Base-by-base conservation (phyloP, 2,329 filamentous ascomycete species). In the Pseudogymnoascus pannorum region DNA sequence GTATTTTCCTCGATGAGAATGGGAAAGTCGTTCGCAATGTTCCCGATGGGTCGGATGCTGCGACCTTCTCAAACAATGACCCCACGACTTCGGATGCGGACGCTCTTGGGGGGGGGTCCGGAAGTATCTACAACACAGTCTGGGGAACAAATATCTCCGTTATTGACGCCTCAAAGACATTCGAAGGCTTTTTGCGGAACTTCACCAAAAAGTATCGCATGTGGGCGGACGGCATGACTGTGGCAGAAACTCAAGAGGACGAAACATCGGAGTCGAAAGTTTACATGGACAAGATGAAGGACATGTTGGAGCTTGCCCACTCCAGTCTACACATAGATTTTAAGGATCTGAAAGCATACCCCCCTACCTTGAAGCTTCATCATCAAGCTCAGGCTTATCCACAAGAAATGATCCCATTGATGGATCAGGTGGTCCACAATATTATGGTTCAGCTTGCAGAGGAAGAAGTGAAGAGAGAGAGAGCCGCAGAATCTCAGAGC, bases 141-240 rank as follows among this genome's bases (percentile, higher is more conserved):
- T 99, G 94, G 94, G 94, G 94, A 73, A 99, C 94, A 44, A 97
- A 96, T 38, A 90, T 99, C 58, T 96, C 93, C 4, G 88, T 99
- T 60, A 86, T 91, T 63, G 92, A 97, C 72, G 92, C 91, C 0
- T 89, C 95, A 74, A 84, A 86, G 59, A 81, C 87, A 0, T 96
- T 97, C 79, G 93, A 94, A 71, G 92, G 94, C 66, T 99, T 99
- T 70, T 78, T 99, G 26, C 85, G 87, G 72, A 95, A 96, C 72
- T 99, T 94, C 69, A 91, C 92, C 63, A 87, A 85, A 67, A 97
- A 97, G 75, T 97, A 99, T 71, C 90, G 94, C 65, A 85, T 97
- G 83, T 94, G 93, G 77, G 84, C 86, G 20, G 91, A 96, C 68
- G 92, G 91, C n/a, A 83, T 89, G 68, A 82, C 90, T 0, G 87